Evolutionary conservation across 1,284 basidiomycete species (phyloP).

Genomic region (Leccinum subrobustum): DNA sequence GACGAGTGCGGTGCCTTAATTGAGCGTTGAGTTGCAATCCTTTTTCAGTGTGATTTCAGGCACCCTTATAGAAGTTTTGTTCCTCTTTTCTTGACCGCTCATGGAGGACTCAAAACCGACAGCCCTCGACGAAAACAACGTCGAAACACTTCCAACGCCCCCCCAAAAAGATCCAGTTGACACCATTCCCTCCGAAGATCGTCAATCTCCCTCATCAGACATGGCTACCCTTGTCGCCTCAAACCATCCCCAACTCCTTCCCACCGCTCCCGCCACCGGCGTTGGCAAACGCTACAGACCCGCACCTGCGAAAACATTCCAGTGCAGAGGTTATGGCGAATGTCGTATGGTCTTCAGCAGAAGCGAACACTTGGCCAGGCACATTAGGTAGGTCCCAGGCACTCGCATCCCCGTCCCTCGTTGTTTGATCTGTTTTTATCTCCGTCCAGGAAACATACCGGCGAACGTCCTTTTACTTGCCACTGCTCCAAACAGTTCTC

Average conservation of each 20-base stretch:
- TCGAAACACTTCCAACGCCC: conserved; percentile 12
- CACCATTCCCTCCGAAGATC: not conserved
- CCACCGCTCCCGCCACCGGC: conserved; percentile 16
- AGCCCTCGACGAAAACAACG: conserved; percentile 24
- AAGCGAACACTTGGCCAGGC: conserved; percentile 92
- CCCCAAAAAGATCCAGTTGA: conserved; percentile 8
- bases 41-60: conserved; percentile 37
- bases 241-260: conserved; percentile 22
- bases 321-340: conserved; percentile 92
- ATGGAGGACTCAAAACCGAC: conserved; percentile 37
- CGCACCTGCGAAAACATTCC: conserved; percentile 87
- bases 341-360: conserved; percentile 96
- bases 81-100: conserved; percentile 34
- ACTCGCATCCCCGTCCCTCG: conserved; percentile 15
- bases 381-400: conserved; percentile 73
- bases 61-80: conserved; percentile 33
- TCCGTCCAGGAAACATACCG: conserved; percentile 85
- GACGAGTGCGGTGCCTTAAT: conserved; percentile 35
- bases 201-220: conserved; percentile 12
- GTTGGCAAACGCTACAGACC: conserved; percentile 69
- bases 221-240: conserved; percentile 32
- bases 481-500: conserved; percentile 96
- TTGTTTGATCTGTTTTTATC: conserved; percentile 23
- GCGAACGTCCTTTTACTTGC: conserved; percentile 92
- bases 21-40: conserved; percentile 28